Percentiles rank a stretch among this genome's conserved stretches.
Evolutionary conservation across 129 eudicot genomes (phyloP).

Genomic region (Silybum marianum): DNA sequence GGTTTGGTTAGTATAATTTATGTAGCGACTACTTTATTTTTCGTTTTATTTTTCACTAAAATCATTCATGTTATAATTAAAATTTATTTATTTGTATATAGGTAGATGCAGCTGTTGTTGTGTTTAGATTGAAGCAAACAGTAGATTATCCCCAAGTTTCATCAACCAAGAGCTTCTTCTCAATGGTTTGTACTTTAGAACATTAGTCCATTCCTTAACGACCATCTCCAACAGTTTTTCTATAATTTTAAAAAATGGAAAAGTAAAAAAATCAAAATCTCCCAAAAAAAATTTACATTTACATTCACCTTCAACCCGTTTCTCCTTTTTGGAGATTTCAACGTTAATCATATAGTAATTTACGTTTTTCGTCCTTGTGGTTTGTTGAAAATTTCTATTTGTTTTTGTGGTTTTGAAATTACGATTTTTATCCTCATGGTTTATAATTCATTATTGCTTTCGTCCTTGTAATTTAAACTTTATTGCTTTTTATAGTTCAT

Average conservation of each 20-base stretch:
- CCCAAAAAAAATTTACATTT: not conserved
- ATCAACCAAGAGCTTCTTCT: constrained; percentile 84
- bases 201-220: not conserved
- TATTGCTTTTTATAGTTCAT: too few relatives aligned
- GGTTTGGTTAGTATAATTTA: not conserved
- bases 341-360: too few relatives aligned
- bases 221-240: not conserved
- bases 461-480: too few relatives aligned
- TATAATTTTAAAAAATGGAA: not conserved
- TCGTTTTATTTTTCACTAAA: not conserved
- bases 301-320: too few relatives aligned
- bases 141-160: constrained; percentile 77
- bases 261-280: not conserved
- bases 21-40: not conserved
- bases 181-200: constrained; percentile 78
- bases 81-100: constrained; percentile 30
- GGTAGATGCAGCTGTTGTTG: constrained; percentile 97
- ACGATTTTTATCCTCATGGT: too few relatives aligned
- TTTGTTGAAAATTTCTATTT: too few relatives aligned
- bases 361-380: too few relatives aligned
- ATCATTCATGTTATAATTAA: constrained; percentile 9
- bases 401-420: too few relatives aligned
- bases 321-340: not conserved
- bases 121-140: constrained; percentile 66
- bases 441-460: too few relatives aligned